phyloP scores from a whole-genome alignment of 176 grass and related monocot genomes.

The Phyllostachys edulis region DNA sequence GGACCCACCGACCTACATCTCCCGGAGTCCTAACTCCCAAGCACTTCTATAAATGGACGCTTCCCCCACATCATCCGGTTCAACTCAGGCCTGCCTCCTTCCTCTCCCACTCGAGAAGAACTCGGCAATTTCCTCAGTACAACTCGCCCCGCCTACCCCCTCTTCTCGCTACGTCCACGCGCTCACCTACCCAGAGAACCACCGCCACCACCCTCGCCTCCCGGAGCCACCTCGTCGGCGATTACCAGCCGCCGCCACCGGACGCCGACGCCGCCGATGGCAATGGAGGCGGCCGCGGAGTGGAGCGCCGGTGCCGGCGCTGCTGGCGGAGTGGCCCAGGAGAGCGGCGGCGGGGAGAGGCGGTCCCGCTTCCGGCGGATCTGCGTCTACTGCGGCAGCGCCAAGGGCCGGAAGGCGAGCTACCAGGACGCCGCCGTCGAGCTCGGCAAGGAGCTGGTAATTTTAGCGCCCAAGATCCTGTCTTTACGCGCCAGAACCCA shows the following conservation, averaged over 20 bases:
- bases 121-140: constrained; percentile 3
- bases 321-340: not conserved
- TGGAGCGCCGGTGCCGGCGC: not conserved
- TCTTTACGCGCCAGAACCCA: not conserved
- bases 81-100: not conserved
- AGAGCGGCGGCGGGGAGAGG: constrained; percentile 40
- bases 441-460: constrained; percentile 83
- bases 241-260: not conserved
- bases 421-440: constrained; percentile 87
- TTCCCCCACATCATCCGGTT: constrained; percentile 9
- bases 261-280: not conserved
- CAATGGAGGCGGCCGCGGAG: constrained; percentile 34
- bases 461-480: not conserved
- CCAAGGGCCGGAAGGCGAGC: constrained; percentile 64
- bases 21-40: no score
- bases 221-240: not conserved
- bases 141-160: not conserved
- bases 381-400: constrained; percentile 89
- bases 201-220: not conserved
- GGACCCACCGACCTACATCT: constrained; percentile 36
- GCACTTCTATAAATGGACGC: constrained; percentile 40
- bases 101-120: not conserved
- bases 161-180: constrained; percentile 7
- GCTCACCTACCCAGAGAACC: constrained; percentile 20
- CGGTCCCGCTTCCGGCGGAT: constrained; percentile 71